Conservation (phyloP, 768 basidiomycete species). For the Sarcodon sp. region DNA sequence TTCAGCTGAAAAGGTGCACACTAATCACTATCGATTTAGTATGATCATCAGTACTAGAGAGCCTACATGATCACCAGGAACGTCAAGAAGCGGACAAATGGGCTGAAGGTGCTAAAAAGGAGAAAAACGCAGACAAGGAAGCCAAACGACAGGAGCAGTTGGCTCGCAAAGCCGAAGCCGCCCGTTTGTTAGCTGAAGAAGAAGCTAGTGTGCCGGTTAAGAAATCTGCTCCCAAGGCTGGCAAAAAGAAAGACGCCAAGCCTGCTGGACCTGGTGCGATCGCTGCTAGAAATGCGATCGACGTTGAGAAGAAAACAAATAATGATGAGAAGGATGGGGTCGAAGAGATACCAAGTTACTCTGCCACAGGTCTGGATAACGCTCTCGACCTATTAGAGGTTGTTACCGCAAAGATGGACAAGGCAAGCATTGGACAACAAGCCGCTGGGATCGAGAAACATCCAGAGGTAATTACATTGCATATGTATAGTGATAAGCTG, state of each 20-base stretch:
- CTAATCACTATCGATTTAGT: background rate
- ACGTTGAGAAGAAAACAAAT: slow-evolving; percentile 3
- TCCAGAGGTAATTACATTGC: slow-evolving; percentile 60
- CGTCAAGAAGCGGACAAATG: slow-evolving; percentile 57
- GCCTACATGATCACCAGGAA: slow-evolving; percentile 34
- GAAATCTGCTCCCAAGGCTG: slow-evolving; percentile 51
- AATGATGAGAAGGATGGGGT: slow-evolving; percentile 16
- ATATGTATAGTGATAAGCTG: background rate
- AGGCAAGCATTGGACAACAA: slow-evolving; percentile 79
- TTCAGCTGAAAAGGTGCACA: slow-evolving; percentile 43
- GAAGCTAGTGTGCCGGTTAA: slow-evolving; percentile 50
- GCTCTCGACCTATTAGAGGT: slow-evolving; percentile 81
- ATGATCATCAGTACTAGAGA: background rate
- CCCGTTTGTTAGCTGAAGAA: slow-evolving; percentile 79
- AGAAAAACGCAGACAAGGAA: slow-evolving; percentile 59
- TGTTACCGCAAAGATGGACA: slow-evolving; percentile 87
- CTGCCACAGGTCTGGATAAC: slow-evolving; percentile 84
- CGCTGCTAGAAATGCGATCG: slow-evolving; percentile 41
- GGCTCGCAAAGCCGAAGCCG: slow-evolving; percentile 79
- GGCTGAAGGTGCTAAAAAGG: slow-evolving; percentile 52
- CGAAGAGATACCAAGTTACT: slow-evolving; percentile 49
- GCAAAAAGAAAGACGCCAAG: slow-evolving; percentile 41
- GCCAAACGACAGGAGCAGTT: slow-evolving; percentile 72
- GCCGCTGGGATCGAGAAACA: slow-evolving; percentile 82
- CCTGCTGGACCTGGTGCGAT: slow-evolving; percentile 82